Percentiles rank a stretch among this genome's conserved stretches.
phyloP scores from a whole-genome alignment of 106 monocot genomes.

The Dioscorea zingiberensis region DNA sequence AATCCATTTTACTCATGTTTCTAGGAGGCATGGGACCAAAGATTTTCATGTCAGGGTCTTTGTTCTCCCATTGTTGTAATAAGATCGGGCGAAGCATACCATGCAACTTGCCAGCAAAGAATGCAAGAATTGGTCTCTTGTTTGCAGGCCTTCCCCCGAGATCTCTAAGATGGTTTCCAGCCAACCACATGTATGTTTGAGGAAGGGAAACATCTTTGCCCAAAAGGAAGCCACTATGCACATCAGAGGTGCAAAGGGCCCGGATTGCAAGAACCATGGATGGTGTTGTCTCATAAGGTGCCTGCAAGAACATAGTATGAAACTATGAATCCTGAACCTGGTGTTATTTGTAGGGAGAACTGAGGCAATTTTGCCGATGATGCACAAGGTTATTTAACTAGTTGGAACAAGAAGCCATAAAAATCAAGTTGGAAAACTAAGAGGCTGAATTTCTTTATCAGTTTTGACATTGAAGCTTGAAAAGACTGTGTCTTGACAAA shows the following conservation, averaged over 20 bases:
- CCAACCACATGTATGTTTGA: conserved; percentile 24
- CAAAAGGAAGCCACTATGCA: conserved; percentile 24
- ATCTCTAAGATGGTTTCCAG: conserved; percentile 13
- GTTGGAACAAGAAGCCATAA: too few relatives aligned
- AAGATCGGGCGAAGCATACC: conserved; percentile 72
- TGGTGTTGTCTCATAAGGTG: too few relatives aligned
- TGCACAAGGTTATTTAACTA: too few relatives aligned
- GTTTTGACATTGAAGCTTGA: too few relatives aligned
- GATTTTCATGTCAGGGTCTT: conserved; percentile 63
- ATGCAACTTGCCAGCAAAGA: conserved; percentile 83
- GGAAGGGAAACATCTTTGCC: conserved; percentile 42
- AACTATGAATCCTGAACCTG: too few relatives aligned
- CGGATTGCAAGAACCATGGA: too few relatives aligned
- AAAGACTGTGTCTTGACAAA: too few relatives aligned
- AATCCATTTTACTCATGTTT: conserved; percentile 56
- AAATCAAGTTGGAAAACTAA: too few relatives aligned
- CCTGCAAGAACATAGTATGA: too few relatives aligned
- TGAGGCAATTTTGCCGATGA: too few relatives aligned
- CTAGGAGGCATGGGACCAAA: conserved; percentile 60
- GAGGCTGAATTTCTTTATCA: too few relatives aligned
- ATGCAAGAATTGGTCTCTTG: conserved; percentile 64
- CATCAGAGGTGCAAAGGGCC: conserved; percentile 36
- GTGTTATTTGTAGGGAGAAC: too few relatives aligned
- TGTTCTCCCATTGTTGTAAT: conserved; percentile 52
- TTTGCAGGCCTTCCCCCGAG: conserved; percentile 38